phyloP scores from a whole-genome alignment of 495 filamentous ascomycete species.

The Aspergillus olivimuriae region DNA sequence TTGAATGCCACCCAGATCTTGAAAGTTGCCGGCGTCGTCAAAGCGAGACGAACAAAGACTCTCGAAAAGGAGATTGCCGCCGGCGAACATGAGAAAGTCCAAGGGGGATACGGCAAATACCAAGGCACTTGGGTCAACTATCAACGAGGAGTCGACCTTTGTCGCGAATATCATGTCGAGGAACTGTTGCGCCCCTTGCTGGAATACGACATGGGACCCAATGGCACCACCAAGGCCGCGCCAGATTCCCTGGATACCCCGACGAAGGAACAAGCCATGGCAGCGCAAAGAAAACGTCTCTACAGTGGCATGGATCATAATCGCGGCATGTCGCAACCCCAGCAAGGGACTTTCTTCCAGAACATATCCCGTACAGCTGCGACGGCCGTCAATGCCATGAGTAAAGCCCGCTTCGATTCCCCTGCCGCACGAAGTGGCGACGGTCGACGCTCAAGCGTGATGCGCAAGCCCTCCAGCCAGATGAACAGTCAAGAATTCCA shows the following conservation, averaged over 20 bases:
- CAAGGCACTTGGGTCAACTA: conserved; percentile 98
- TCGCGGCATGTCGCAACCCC: conserved; percentile 55
- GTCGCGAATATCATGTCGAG: conserved; percentile 88
- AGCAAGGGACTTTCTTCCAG: conserved; percentile 84
- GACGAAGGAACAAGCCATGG: conserved; percentile 99
- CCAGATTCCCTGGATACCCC: conserved; percentile 72
- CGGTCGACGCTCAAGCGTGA: conserved; percentile 41
- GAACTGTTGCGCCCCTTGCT: conserved; percentile 77
- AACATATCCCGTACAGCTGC: conserved; percentile 92
- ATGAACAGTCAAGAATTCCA: conserved; percentile 58
- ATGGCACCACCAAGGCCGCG: conserved; percentile 57
- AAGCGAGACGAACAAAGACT: conserved; percentile 94
- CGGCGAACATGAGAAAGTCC: conserved; percentile 95
- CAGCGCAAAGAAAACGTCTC: conserved; percentile 88
- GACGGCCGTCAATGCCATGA: conserved; percentile 88
- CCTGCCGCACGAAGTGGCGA: conserved; percentile 57
- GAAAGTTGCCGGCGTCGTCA: conserved; percentile 93
- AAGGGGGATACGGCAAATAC: conserved; percentile 97
- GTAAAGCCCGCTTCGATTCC: conserved; percentile 89
- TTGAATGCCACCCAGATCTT: conserved; percentile 92
- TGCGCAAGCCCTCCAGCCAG: conserved; percentile 53
- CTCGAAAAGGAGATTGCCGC: conserved; percentile 95
- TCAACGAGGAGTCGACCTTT: conserved; percentile 83
- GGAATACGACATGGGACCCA: conserved; percentile 79
- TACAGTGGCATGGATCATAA: conserved; percentile 66